Percentiles rank a stretch among this genome's conserved stretches.
Evolutionary conservation across 768 basidiomycete species (phyloP).

Genomic region (Gloeostereum incarnatum): DNA sequence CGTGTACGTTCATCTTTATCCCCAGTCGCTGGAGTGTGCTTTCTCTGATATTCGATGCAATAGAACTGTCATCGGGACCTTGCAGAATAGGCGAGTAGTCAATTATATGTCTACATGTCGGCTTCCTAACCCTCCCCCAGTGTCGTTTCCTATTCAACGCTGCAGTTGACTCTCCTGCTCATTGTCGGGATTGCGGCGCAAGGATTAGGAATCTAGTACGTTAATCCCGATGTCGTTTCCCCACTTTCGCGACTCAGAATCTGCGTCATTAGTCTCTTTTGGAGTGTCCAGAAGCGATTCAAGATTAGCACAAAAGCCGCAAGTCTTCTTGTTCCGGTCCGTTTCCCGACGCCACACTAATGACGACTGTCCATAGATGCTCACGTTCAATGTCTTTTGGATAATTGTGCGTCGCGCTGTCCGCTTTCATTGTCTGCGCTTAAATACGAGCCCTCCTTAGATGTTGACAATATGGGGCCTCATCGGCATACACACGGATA

Average conservation of each 20-base stretch:
- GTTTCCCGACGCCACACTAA: too few relatives aligned
- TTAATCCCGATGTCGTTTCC: too few relatives aligned
- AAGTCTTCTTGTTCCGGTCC: conserved; percentile 6
- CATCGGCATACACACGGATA: conserved; percentile 63
- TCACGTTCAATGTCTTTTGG: conserved; percentile 64
- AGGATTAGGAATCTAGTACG: conserved; percentile 61
- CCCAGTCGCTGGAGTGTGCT: not conserved
- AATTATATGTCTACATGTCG: not conserved
- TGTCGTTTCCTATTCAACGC: conserved; percentile 62
- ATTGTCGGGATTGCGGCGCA: conserved; percentile 61
- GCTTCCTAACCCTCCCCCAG: conserved; percentile 19
- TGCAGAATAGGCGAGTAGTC: conserved; percentile 54
- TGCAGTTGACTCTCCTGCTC: conserved; percentile 58
- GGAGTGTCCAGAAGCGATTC: conserved; percentile 60
- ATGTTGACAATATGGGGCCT: conserved; percentile 67
- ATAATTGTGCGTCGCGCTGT: conserved; percentile 37
- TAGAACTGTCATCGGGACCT: conserved; percentile 62
- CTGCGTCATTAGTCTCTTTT: conserved; percentile 38
- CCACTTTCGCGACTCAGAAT: not conserved
- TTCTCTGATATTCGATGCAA: conserved; percentile 1
- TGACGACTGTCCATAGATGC: conserved; percentile 36
- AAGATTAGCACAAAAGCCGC: conserved; percentile 57
- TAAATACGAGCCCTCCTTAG: too few relatives aligned
- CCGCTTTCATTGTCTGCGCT: not conserved
- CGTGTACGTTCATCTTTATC: conserved; percentile 35